Evolutionary conservation across 208 protist genomes (phyloP), one percentile per base, ranked within the genome.

Genomic region (Acanthamoeba polyphaga): DNA sequence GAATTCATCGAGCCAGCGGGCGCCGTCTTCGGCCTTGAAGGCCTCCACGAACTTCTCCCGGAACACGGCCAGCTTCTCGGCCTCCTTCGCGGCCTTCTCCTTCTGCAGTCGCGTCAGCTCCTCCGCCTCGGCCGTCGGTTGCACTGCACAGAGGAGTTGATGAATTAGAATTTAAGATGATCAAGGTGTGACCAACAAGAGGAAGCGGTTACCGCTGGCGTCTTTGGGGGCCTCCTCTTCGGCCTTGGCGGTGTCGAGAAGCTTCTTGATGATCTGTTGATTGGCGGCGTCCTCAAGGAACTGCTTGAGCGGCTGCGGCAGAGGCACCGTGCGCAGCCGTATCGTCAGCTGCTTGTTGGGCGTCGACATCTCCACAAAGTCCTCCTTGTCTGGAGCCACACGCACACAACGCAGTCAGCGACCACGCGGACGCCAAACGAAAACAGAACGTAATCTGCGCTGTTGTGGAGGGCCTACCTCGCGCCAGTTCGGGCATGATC

Each of bases 401-500:
- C 19, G 58, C 8, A 27, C 13, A 64, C 2, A 19, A 24, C 17
- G n/a, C 58, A 51, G 7, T 76, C 17, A 34, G 53, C 19, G 29
- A 43, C 22, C 60, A 66, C 19, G n/a, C 17, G n/a, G 72, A 34
- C 19, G 38, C 19, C 12, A 27, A 34, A 27, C n/a, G 72, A 38
- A 46, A 92, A 46, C 24, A 34, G 60, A 58, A 17, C 7, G 78
- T 32, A 24, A 85, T 43, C 32, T 53, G n/a, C n/a, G 96, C 93
- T 92, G 95, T 8, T 38, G 55, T 92, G 17, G 29, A 17, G 60
- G 49, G 34, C 62, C 53, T 29, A 97, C 58, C 68, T 49, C 72
- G 90, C 2, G 96, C 70, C 15, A 94, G 93, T 43, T 95, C 94
- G 3, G 87, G 84, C 8, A 98, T 64, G 92, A 98, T 95, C 9